These are phyloP conservation scores for Laguncularia racemosa DNA, from an alignment of 345 rosid genomes.

Conservation along the genomic window DNA sequence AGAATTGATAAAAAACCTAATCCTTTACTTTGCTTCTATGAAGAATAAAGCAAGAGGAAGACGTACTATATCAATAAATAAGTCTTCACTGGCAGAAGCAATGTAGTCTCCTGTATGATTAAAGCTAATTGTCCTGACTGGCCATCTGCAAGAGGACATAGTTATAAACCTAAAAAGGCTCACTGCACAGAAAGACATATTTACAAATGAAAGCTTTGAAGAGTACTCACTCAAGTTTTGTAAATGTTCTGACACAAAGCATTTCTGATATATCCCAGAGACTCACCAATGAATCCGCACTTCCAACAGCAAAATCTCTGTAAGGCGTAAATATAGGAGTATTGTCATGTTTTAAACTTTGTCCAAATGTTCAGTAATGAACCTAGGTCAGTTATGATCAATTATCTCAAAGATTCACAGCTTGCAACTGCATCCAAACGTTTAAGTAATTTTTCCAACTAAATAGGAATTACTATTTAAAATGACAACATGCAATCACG, in stretches of 20 bases:
- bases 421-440: too few species aligned
- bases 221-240: constrained; percentile 77
- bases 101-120: constrained; percentile 71
- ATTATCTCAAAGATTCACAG: too few species aligned
- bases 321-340: neutral
- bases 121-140: constrained; percentile 92
- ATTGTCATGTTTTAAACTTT: too few species aligned
- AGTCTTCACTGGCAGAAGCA: constrained; percentile 97
- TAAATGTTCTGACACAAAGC: constrained; percentile 86
- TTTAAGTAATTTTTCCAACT: too few species aligned
- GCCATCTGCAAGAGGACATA: constrained; percentile 48
- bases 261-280: constrained; percentile 95
- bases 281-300: constrained; percentile 98
- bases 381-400: too few species aligned
- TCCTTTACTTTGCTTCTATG: neutral
- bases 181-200: neutral
- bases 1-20: neutral
- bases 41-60: neutral
- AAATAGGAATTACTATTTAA: too few species aligned
- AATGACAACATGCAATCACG: too few species aligned
- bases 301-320: constrained; percentile 98
- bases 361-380: neutral
- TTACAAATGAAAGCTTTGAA: neutral
- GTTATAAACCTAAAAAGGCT: neutral
- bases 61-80: constrained; percentile 83